These are phyloP conservation scores for Exophiala calicioides DNA, from an alignment of 2,329 filamentous ascomycete genomes.

Conservation along the genomic window DNA sequence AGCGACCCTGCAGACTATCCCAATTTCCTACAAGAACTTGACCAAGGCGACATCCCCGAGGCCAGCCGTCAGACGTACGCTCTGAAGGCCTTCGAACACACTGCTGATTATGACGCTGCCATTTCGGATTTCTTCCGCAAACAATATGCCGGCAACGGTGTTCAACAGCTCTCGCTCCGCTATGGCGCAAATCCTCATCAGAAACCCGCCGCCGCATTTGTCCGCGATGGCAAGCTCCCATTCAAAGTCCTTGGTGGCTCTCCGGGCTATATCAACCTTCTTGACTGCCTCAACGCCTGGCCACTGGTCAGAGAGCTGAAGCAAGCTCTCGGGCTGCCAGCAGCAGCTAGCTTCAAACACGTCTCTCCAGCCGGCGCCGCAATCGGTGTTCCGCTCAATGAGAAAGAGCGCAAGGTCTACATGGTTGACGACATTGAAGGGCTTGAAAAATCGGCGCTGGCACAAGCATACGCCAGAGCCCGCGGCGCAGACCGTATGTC, in stretches of 20 bases:
- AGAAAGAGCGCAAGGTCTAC: slow-evolving; percentile 93
- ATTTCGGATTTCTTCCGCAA: slow-evolving; percentile 98
- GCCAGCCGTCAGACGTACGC: slow-evolving; percentile 84
- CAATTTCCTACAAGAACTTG: slow-evolving; percentile 87
- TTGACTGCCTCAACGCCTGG: slow-evolving; percentile 97
- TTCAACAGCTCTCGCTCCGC: slow-evolving; percentile 80
- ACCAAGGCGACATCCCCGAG: slow-evolving; percentile 82
- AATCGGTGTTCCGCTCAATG: slow-evolving; percentile 81
- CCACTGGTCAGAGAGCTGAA: slow-evolving; percentile 95
- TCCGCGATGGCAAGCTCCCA: slow-evolving; percentile 72
- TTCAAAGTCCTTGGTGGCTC: slow-evolving; percentile 90
- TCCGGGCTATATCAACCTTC: slow-evolving; percentile 95
- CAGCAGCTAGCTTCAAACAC: slow-evolving; percentile 98
- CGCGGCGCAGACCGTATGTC: slow-evolving; percentile 98
- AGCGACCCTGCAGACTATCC: slow-evolving; percentile 93
- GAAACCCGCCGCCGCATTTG: slow-evolving; percentile 88
- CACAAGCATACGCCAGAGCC: slow-evolving; percentile 93
- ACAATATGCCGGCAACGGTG: slow-evolving; percentile 84
- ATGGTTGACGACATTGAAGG: slow-evolving; percentile 95
- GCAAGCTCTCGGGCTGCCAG: slow-evolving; percentile 80
- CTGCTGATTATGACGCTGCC: slow-evolving; percentile 90
- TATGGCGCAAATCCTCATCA: slow-evolving; percentile 98
- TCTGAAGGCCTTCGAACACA: slow-evolving; percentile 97
- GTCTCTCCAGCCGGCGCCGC: slow-evolving; percentile 95
- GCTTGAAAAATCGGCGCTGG: slow-evolving; percentile 80